Evolutionary conservation across 345 rosid genomes (phyloP), one percentile per base, ranked within the genome.

Genomic region (Fremontodendron californicum): DNA sequence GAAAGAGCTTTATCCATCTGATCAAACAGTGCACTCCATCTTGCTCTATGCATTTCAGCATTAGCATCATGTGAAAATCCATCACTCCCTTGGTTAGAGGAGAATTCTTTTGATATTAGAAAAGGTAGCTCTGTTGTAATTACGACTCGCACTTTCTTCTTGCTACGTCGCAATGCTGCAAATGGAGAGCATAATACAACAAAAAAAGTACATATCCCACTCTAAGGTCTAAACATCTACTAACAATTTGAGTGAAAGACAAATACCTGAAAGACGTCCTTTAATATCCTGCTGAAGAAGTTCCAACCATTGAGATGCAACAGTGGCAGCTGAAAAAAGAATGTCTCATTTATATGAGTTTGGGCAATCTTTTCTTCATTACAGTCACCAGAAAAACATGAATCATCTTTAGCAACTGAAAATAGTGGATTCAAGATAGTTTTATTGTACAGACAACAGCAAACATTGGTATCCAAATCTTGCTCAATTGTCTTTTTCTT

Each of bases 271-370:
- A 73, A 96, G 90, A 21, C 98, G 93, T 72, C 97, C 97, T 75
- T 85, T 92, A 68, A 94, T 87, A 87, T 96, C 97, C 84, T 96
- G 99, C 74, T 92, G 89, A 79, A 96, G 93, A 77, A 96, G 94
- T 23, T 93, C 95, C 86, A 96, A 77, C 99, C 99, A 96, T 75
- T 93, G 97, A 33, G 98, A 88, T 75, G 98, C 96, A 71, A 93
- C 91, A 25, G 83, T 87, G 46, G 99, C 99, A 86, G 97, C 98
- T 94, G 92, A 73, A 87, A 60, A 84, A 75, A 55, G 75, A 82
- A 82, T 27, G 62, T 78, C 72, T 65, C 66, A 40, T 75, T 75
- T 61, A 45, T 67, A 76, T 82, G 78, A 75, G 74, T 73, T 74
- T 73, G 83, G 74, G 67, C 73, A 77, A 68, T 80, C 51, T 79